phyloP scores from a whole-genome alignment of 169 alveolate species.

The Plasmodium billcollinsi region DNA sequence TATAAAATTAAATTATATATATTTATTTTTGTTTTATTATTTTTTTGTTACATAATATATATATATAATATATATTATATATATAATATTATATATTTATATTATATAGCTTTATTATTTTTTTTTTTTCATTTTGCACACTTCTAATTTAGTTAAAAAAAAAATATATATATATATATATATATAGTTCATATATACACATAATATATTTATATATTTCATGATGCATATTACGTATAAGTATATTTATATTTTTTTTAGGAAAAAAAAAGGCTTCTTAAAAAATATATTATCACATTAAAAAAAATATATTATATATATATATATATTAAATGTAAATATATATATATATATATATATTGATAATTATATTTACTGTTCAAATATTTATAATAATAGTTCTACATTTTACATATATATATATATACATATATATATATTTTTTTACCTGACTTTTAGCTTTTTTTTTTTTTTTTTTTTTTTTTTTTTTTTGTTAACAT shows the following conservation, averaged over 20 bases:
- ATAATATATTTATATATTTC: too few species aligned
- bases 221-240: not conserved
- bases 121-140: conserved; percentile 9
- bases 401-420: too few species aligned
- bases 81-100: not conserved
- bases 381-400: not conserved
- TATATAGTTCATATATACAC: too few species aligned
- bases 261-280: not conserved
- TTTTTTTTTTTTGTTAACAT: conserved; percentile 22
- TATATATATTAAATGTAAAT: conserved; percentile 2
- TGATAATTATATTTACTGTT: conserved; percentile 6
- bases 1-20: too few species aligned
- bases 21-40: too few species aligned
- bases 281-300: not conserved
- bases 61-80: too few species aligned
- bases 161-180: too few species aligned
- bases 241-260: not conserved
- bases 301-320: not conserved
- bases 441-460: conserved; percentile 23
- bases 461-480: conserved; percentile 38
- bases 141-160: not conserved
- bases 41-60: too few species aligned
- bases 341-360: not conserved
- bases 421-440: not conserved
- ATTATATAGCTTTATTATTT: conserved; percentile 2